Base-by-base conservation (phyloP, 805 yeast species). In the Starmera amethionina region DNA sequence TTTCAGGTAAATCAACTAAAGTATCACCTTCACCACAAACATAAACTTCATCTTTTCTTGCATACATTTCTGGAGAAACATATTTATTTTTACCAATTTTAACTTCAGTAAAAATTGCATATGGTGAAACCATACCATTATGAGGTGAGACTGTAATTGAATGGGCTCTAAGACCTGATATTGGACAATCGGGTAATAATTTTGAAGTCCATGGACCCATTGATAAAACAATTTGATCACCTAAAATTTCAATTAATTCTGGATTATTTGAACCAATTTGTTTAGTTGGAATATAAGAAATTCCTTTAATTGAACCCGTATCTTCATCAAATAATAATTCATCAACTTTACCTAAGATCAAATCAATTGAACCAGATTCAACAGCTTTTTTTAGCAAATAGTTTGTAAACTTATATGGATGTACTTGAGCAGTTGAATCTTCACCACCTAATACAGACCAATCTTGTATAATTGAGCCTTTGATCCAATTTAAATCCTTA, bases 161-260 rank as follows among this genome's bases (percentile, higher is more conserved):
- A 63, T 93, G 97, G 2, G 97, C 97, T 50, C 97, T 72, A 46
- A 90, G 67, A 5, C 97, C 97, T 3, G 90, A 80, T 11, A 90
- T 88, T 27, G 97, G 98, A 57, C 97, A 89, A 49, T 83, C 88
- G 3, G 95, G 95, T 43, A 90, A 63, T 34, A 90, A 75, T 53
- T 80, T 82, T 2, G 96, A 82, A 3, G 97, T 88, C 98, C 98
- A 90, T 11, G 98, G 98, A 0, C 98, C 98, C 50, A 86, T 84
- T 0, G 95, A 69, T 51, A 93, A 67, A 10, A 90, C 79, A n/a
- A 87, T 78, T 50, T 84, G 79, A 54, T 84, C 86, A 40, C 85
- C 93, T 12, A 52, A 55, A 12, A 88, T 63, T 30, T 71, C 72
- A 8, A 76, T 55, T 25, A 63, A 61, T 37, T 65, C 58, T 28